phyloP scores from a whole-genome alignment of 2,329 filamentous ascomycete genomes.

The Aspergillus sp. region DNA sequence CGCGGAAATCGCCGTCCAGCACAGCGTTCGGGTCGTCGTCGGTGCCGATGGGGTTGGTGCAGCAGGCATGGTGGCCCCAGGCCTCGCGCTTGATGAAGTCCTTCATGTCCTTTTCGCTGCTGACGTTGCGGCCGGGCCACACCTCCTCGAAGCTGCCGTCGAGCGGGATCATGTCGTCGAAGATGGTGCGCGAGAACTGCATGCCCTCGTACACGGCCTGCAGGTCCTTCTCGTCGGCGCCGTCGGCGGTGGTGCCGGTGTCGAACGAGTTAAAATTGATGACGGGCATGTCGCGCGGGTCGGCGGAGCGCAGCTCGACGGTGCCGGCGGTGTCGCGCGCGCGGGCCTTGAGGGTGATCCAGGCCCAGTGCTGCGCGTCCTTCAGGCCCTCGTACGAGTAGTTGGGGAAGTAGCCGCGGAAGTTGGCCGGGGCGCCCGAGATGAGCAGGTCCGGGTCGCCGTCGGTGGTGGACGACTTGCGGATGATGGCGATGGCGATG shows the following conservation, averaged over 20 bases:
- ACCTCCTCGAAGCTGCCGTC: conserved; percentile 45
- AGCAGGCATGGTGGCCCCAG: conserved; percentile 58
- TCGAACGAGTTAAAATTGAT: conserved; percentile 61
- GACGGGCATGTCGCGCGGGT: conserved; percentile 61
- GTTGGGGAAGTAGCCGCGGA: conserved; percentile 49
- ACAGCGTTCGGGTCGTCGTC: conserved; percentile 53
- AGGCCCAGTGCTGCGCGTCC: conserved; percentile 43
- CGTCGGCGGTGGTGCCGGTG: conserved; percentile 33
- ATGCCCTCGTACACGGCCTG: conserved; percentile 57
- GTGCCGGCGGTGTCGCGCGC: conserved; percentile 61
- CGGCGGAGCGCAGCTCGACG: conserved; percentile 57
- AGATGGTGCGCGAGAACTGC: conserved; percentile 49
- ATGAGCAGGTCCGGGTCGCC: conserved; percentile 54
- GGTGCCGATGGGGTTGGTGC: conserved; percentile 54
- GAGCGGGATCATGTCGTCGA: conserved; percentile 40
- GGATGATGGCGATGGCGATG: conserved; percentile 49
- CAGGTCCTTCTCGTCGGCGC: conserved; percentile 50
- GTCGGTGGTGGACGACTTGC: conserved; percentile 36
- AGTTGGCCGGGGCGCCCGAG: conserved; percentile 56
- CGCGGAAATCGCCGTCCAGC: conserved; percentile 55
- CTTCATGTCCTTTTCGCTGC: conserved; percentile 44
- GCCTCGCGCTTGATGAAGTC: conserved; percentile 50
- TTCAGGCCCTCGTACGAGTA: conserved; percentile 43
- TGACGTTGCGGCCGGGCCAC: conserved; percentile 43
- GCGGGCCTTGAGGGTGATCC: conserved; percentile 57